Evolutionary conservation across 306 rosid species (phyloP).

Genomic region (Senna tora): DNA sequence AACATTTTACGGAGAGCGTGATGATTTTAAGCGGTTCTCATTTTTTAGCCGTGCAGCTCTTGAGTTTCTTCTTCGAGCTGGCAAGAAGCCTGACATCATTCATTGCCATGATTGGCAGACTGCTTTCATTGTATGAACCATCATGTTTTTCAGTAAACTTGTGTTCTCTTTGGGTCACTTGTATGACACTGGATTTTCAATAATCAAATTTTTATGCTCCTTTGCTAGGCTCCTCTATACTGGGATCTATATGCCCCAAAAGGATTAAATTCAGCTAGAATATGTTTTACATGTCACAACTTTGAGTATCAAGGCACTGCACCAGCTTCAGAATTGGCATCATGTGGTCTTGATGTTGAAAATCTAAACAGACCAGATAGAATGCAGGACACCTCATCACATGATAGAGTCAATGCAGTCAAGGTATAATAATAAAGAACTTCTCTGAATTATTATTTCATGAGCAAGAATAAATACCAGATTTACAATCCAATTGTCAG

Average conservation of each 20-base stretch:
- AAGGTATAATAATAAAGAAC: constrained; percentile 60
- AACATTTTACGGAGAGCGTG: constrained; percentile 77
- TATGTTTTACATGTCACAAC: constrained; percentile 98
- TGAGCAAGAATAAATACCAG: constrained; percentile 33
- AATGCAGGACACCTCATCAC: constrained; percentile 88
- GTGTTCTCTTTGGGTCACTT: constrained; percentile 33
- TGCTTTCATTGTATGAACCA: constrained; percentile 79
- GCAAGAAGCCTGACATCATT: constrained; percentile 95
- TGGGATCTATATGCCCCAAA: constrained; percentile 83
- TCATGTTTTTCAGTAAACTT: constrained; percentile 25
- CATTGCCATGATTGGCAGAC: constrained; percentile 99
- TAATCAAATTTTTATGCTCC: constrained; percentile 25
- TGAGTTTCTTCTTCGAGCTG: constrained; percentile 88
- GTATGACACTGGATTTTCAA: neutral
- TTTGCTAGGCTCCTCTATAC: constrained; percentile 88
- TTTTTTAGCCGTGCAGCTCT: constrained; percentile 95
- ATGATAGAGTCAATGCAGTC: constrained; percentile 78
- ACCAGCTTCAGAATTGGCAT: constrained; percentile 73
- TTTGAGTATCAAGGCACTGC: constrained; percentile 97
- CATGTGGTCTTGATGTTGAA: constrained; percentile 82
- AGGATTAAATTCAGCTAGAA: constrained; percentile 91
- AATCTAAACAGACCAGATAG: constrained; percentile 80
- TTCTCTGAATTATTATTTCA: constrained; percentile 18
- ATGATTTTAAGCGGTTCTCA: constrained; percentile 92
- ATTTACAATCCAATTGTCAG: constrained; percentile 49